These are phyloP conservation scores for Paraleonurus japonicus DNA, from an alignment of 257 asterid species.

Conservation along the genomic window DNA sequence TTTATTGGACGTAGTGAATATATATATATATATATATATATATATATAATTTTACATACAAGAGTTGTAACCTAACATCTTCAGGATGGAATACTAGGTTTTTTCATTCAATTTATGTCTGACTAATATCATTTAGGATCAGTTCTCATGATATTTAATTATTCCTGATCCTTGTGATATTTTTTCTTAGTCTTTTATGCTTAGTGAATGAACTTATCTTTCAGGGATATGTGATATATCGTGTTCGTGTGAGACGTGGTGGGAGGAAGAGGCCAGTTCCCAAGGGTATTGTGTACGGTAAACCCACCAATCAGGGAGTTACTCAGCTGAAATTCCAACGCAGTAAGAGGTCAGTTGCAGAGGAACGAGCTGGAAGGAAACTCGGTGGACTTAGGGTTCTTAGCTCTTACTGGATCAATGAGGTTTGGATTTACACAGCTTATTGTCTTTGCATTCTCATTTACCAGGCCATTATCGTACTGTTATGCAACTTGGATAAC, in stretches of 20 bases:
- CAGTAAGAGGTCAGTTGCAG: conserved; percentile 28
- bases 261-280: conserved; percentile 31
- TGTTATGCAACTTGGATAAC: background rate
- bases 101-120: background rate
- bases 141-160: background rate
- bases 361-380: conserved; percentile 30
- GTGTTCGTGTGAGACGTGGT: conserved; percentile 28
- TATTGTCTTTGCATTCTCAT: background rate
- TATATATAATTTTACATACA: too few species aligned
- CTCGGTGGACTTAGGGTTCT: conserved; percentile 28
- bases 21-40: too few species aligned
- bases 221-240: conserved; percentile 26
- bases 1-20: too few species aligned
- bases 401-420: conserved; percentile 27
- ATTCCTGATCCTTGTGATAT: background rate
- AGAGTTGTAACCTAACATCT: background rate
- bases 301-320: conserved; percentile 31
- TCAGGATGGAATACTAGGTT: background rate
- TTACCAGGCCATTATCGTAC: background rate
- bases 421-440: background rate
- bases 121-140: background rate
- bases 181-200: background rate
- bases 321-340: conserved; percentile 30
- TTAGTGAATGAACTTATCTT: background rate
- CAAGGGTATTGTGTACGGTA: conserved; percentile 28